phyloP scores from a whole-genome alignment of 225 moss, liverwort and hornwort species.

The Straminergon stramineum region DNA sequence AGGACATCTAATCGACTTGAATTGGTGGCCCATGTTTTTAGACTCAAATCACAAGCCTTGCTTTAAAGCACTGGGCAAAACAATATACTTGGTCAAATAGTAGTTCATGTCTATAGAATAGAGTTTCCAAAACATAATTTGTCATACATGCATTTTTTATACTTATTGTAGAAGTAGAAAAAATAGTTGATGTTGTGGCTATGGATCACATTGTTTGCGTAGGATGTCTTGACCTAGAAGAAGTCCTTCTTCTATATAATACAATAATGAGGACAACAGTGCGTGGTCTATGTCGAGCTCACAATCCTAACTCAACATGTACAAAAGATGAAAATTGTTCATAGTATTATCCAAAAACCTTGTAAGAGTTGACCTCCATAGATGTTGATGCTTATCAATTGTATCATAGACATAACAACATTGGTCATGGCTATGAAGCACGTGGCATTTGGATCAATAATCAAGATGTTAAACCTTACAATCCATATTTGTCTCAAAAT shows the following conservation, averaged over 20 bases:
- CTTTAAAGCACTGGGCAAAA: neutral
- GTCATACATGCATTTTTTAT: too few relatives aligned
- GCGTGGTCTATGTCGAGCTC: neutral
- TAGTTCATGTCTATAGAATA: too few relatives aligned
- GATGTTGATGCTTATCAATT: neutral
- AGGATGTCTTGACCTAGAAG: rapidly evolving
- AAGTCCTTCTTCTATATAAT: rapidly evolving
- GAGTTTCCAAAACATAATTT: too few relatives aligned
- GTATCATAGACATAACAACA: rapidly evolving
- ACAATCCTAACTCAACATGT: neutral
- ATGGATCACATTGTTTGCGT: rapidly evolving
- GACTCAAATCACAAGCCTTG: neutral
- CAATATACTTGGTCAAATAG: neutral
- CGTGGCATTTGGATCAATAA: rapidly evolving
- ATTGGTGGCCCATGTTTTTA: neutral
- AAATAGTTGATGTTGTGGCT: rapidly evolving
- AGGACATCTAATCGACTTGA: rapidly evolving
- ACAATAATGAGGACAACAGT: neutral
- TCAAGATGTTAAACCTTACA: neutral
- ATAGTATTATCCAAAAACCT: neutral
- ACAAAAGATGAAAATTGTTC: neutral
- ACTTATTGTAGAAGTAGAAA: neutral
- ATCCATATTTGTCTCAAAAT: neutral
- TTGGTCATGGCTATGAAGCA: neutral
- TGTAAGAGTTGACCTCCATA: neutral